phyloP scores from a whole-genome alignment of 2,329 filamentous ascomycete species.

The Ophiostoma himal-ulmi region DNA sequence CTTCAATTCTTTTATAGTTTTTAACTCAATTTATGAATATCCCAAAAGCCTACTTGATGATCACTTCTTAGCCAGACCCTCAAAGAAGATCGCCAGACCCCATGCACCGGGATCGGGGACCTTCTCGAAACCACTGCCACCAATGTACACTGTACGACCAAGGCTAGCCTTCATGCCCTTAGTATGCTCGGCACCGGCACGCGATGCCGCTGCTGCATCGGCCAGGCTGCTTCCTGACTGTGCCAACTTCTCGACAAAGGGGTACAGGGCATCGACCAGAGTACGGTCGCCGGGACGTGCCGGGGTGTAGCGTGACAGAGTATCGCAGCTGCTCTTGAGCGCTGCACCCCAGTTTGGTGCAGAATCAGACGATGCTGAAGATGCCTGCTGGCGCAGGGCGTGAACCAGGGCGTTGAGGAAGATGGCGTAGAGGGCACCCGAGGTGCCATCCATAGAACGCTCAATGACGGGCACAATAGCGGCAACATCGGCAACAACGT shows the following conservation, averaged over 20 bases:
- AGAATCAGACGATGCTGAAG: slow-evolving; percentile 33
- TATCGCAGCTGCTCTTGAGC: slow-evolving; percentile 62
- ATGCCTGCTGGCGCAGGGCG: slow-evolving; percentile 43
- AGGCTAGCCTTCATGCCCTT: slow-evolving; percentile 89
- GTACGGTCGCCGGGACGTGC: slow-evolving; percentile 86
- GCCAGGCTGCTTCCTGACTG: slow-evolving; percentile 55
- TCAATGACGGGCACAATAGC: slow-evolving; percentile 51
- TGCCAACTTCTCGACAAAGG: slow-evolving; percentile 71
- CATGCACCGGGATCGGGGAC: slow-evolving; percentile 59
- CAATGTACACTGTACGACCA: slow-evolving; percentile 77
- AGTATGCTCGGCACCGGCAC: slow-evolving; percentile 71
- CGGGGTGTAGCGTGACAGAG: slow-evolving; percentile 77
- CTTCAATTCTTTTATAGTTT: too few relatives aligned
- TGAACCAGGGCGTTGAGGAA: slow-evolving; percentile 81
- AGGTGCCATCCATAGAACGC: slow-evolving; percentile 56
- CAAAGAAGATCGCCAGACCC: slow-evolving; percentile 72
- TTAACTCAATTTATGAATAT: background rate
- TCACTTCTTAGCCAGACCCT: slow-evolving; percentile 57
- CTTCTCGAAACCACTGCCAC: slow-evolving; percentile 67
- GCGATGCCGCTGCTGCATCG: slow-evolving; percentile 68
- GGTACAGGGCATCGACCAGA: slow-evolving; percentile 79
- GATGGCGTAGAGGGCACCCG: slow-evolving; percentile 64
- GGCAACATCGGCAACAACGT: slow-evolving; percentile 49
- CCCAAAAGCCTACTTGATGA: background rate
- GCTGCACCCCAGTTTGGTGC: slow-evolving; percentile 54